Base-by-base conservation (phyloP, 2,329 filamentous ascomycete genomes). In the Arthroderma sp. region DNA sequence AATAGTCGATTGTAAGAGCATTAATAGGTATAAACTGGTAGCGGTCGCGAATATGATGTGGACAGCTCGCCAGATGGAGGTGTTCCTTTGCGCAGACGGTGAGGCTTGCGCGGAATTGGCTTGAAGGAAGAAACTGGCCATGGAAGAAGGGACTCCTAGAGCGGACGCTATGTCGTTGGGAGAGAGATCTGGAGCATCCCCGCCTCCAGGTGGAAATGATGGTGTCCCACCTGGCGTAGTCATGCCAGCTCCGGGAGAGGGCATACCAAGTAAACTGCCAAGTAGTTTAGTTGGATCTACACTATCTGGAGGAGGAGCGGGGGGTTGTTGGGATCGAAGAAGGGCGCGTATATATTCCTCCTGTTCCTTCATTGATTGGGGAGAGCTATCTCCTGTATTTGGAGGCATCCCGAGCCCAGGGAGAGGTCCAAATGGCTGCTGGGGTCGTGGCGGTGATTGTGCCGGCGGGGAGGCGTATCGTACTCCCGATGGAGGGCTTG, bases 1-100 rank as follows among this genome's bases (percentile, higher is more conserved):
- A 51, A 73, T 67, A 15, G 74, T 71, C 35, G 65, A 60, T 28
- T 68, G 63, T 39, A 75, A 63, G 15, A 70, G 58, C 28, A 72
- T 66, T 0, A 75, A 61, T 38, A 75, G 73, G 67, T 84, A 85
- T 41, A 78, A 62, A 0, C 78, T 81, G 21, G 83, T 71, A 1
- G 69, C 64, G n/a, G 83, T 66, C 2, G 81, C 76, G 65, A 84
- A 82, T 15, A 83, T 49, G 4, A 78, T 75, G 64, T 85, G 82
- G 8, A 83, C 66, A 21, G 81, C 67, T 55, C 80, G 78, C 82
- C 81, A 84, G 8, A 79, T 61, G 44, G 62, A 65, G 37, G 66
- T 61, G 11, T 65, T 65, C 56, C 68, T 68, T 61, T 71, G 66
- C 59, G 73, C 67, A 49, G 67, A 64, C 13, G 71, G 66, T 3